Evolutionary conservation across 257 asterid genomes (phyloP).

Genomic region (Cinchona pubescens): DNA sequence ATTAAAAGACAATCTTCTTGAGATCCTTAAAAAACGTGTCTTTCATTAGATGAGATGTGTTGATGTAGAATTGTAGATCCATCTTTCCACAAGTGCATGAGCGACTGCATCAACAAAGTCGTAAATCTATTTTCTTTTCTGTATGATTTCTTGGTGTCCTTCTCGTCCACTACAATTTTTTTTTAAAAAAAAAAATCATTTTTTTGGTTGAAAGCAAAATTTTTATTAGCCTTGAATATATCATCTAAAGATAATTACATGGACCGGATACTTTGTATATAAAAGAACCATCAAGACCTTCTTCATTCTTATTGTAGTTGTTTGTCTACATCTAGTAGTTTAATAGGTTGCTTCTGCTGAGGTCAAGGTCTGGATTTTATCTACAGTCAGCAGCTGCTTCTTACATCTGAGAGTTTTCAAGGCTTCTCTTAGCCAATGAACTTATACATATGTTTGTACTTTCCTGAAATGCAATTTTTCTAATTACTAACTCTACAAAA

Average conservation of each 20-base stretch:
- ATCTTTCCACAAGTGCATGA: too few species aligned
- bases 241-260: too few species aligned
- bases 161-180: neutral
- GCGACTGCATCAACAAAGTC: neutral
- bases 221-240: neutral
- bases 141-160: neutral
- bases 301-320: neutral
- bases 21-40: neutral
- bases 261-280: neutral
- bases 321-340: neutral
- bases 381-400: neutral
- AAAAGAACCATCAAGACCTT: neutral
- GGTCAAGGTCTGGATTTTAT: neutral
- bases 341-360: neutral
- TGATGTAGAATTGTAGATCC: neutral
- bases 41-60: neutral
- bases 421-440: neutral
- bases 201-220: neutral
- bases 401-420: neutral
- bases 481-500: too few species aligned
- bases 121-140: neutral
- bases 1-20: neutral
- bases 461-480: neutral
- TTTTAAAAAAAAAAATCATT: too few species aligned
- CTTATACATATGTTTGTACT: neutral